Evolutionary conservation across 176 grass and related monocot species (phyloP).

Genomic region (Oryza punctata): DNA sequence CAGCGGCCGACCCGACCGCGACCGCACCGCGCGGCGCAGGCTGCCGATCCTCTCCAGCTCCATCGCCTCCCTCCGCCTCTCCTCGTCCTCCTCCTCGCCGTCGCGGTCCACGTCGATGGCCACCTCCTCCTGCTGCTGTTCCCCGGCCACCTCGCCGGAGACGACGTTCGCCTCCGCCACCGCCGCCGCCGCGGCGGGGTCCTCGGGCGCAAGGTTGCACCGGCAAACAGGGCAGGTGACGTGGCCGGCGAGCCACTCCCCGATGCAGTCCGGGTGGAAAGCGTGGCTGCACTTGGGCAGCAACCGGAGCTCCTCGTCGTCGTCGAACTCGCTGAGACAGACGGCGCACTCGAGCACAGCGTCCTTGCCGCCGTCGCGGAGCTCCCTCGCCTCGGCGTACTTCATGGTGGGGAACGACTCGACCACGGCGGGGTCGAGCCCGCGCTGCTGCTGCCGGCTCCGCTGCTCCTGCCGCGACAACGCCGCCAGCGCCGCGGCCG

Average conservation of each 20-base stretch:
- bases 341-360: constrained; percentile 68
- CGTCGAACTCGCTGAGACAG: constrained; percentile 82
- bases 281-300: constrained; percentile 75
- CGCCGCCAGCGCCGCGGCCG: constrained; percentile 41
- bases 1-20: constrained; percentile 45
- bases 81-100: not conserved
- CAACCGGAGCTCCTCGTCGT: constrained; percentile 64
- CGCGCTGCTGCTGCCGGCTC: constrained; percentile 27
- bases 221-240: constrained; percentile 81
- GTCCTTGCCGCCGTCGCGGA: constrained; percentile 45
- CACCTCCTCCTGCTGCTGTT: constrained; percentile 16
- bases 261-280: constrained; percentile 86
- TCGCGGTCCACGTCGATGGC: constrained; percentile 42
- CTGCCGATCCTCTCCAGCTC: constrained; percentile 82
- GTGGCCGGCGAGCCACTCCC: constrained; percentile 72
- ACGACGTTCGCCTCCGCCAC: not conserved
- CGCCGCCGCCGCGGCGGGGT: not conserved
- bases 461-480: constrained; percentile 43
- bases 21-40: constrained; percentile 65
- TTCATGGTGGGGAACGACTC: constrained; percentile 71
- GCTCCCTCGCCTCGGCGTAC: constrained; percentile 67
- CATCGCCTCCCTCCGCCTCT: constrained; percentile 40
- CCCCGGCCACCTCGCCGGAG: not conserved
- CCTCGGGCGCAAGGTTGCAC: constrained; percentile 52
- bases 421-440: constrained; percentile 63